A percentile compares a stretch with the other conserved stretches of the same genome.
Evolutionary conservation across 2,329 filamentous ascomycete species (phyloP).

Genomic region (Fusarium luffae): DNA sequence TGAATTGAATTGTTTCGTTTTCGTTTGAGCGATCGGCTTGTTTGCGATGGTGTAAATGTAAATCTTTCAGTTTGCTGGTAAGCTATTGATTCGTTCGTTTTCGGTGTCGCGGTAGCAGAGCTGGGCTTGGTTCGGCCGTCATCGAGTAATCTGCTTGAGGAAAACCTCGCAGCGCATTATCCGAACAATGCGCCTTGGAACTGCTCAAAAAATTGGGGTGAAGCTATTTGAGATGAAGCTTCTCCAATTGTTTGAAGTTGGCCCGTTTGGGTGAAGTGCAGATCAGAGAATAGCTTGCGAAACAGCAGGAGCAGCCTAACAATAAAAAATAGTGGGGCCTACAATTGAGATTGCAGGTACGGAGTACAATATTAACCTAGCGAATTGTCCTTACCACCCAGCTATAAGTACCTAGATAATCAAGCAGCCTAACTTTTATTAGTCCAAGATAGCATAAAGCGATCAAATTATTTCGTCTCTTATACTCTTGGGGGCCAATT

Average conservation of each 20-base stretch:
- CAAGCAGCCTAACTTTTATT: too few relatives aligned
- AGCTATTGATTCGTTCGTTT: constrained; percentile 36
- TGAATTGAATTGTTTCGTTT: neutral
- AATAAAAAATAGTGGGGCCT: constrained; percentile 26
- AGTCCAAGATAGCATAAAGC: neutral
- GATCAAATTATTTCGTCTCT: too few relatives aligned
- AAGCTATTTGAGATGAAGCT: constrained; percentile 18
- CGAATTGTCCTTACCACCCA: too few relatives aligned
- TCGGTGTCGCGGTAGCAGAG: constrained; percentile 42
- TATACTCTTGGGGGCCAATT: too few relatives aligned
- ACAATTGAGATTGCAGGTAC: neutral
- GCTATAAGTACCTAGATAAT: too few relatives aligned
- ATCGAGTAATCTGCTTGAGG: constrained; percentile 40
- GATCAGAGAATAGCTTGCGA: constrained; percentile 28
- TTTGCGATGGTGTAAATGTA: constrained; percentile 1
- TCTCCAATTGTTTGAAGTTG: constrained; percentile 12
- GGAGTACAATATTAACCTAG: neutral
- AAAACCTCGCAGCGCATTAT: constrained; percentile 46
- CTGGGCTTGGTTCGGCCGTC: constrained; percentile 43
- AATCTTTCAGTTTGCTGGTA: constrained; percentile 3
- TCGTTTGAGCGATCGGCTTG: neutral
- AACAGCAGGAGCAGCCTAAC: constrained; percentile 13
- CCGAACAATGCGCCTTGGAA: constrained; percentile 35
- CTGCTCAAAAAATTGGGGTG: constrained; percentile 1
- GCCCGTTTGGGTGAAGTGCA: constrained; percentile 23